These are phyloP conservation scores for Litsea cubeba DNA, from an alignment of 164 flowering plant species.

Conservation along the genomic window DNA sequence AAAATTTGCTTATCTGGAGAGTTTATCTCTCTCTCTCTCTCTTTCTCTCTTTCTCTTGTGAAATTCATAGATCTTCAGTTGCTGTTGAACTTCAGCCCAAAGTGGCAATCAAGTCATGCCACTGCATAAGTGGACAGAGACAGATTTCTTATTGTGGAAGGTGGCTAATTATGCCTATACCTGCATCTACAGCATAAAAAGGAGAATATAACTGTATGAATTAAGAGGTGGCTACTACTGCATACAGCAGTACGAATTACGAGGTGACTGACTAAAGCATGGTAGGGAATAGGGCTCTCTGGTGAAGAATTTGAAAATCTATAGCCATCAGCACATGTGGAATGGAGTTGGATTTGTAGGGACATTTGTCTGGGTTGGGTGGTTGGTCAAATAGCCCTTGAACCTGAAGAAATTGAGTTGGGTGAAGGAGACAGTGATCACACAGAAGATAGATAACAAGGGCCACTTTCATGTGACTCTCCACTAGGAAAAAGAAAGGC, in stretches of 20 bases:
- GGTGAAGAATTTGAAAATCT: background rate
- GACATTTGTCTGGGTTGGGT: background rate
- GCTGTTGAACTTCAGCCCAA: background rate
- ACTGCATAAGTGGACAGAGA: background rate
- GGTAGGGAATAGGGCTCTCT: too few relatives aligned
- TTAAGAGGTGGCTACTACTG: background rate
- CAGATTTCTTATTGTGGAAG: background rate
- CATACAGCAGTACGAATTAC: background rate
- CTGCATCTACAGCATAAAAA: background rate
- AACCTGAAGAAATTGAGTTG: background rate
- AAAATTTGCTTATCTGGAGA: too few relatives aligned
- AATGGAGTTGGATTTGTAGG: background rate
- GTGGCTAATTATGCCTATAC: background rate
- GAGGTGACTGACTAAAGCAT: background rate
- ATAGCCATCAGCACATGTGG: background rate
- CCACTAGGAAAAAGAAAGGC: background rate
- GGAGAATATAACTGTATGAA: background rate
- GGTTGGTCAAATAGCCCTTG: background rate
- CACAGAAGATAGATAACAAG: background rate
- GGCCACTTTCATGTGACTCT: conserved; percentile 7
- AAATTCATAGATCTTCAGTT: too few relatives aligned
- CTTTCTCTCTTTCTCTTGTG: too few relatives aligned
- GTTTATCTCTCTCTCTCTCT: too few relatives aligned
- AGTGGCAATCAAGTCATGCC: background rate
- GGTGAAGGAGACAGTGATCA: background rate